Evolutionary conservation across 768 basidiomycete species (phyloP).

Genomic region (Termitomyces sp.): DNA sequence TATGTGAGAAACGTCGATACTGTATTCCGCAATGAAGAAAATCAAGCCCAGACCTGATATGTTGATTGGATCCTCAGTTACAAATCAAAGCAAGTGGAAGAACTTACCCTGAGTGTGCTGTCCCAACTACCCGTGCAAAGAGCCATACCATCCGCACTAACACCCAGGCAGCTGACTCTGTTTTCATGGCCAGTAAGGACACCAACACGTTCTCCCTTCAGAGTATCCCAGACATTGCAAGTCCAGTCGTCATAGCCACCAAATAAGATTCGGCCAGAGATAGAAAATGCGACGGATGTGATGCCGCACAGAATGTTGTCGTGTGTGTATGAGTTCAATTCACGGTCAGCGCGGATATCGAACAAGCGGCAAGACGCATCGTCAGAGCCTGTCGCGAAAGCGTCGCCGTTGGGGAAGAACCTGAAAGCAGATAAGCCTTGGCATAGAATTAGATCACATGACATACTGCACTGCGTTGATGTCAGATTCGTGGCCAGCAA

Average conservation of each 20-base stretch:
- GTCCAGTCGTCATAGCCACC: conserved; percentile 99
- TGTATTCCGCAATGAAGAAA: conserved; percentile 12
- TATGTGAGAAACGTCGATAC: conserved; percentile 13
- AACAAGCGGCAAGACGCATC: conserved; percentile 98
- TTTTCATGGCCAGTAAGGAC: conserved; percentile 98
- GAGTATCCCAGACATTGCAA: conserved; percentile 99
- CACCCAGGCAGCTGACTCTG: conserved; percentile 93
- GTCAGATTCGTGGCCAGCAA: conserved; percentile 97
- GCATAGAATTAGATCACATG: conserved; percentile 4
- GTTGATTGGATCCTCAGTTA: conserved; percentile 11
- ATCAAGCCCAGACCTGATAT: conserved; percentile 80
- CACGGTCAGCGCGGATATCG: conserved; percentile 96
- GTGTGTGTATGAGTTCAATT: conserved; percentile 95
- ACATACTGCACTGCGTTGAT: conserved; percentile 98
- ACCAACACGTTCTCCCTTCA: conserved; percentile 97
- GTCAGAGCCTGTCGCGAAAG: conserved; percentile 97
- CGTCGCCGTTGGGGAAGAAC: conserved; percentile 99
- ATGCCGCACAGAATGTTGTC: conserved; percentile 99
- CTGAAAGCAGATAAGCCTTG: conserved; percentile 36
- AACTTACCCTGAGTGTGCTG: conserved; percentile 85
- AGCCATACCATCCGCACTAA: conserved; percentile 95
- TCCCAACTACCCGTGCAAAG: conserved; percentile 99
- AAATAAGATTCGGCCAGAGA: conserved; percentile 94
- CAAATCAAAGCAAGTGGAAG: neutral
- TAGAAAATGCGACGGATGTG: conserved; percentile 98